phyloP scores from a whole-genome alignment of 164 flowering plant genomes.

The Tetracentron sinense region DNA sequence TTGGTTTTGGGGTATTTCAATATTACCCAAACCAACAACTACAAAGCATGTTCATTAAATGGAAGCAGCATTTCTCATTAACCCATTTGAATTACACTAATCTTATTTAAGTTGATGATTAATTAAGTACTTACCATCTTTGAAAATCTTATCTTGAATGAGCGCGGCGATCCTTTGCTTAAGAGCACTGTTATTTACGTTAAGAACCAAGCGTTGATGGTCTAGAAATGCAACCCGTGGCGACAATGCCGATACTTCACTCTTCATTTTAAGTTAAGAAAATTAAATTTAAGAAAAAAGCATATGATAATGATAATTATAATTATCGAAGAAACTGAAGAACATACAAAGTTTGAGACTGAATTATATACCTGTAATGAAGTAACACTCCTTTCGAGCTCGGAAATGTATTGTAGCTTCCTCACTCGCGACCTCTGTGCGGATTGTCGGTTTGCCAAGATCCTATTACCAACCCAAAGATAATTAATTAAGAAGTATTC shows the following conservation, averaged over 20 bases:
- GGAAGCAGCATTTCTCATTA: too few relatives aligned
- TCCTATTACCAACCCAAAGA: conserved; percentile 19
- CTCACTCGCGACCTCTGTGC: conserved; percentile 60
- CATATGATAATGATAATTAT: background rate
- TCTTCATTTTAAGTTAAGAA: conserved; percentile 27
- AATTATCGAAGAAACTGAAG: too few relatives aligned
- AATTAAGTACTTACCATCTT: conserved; percentile 52
- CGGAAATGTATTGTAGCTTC: conserved; percentile 53
- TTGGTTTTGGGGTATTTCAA: too few relatives aligned
- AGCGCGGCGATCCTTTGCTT: conserved; percentile 89
- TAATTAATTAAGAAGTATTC: background rate
- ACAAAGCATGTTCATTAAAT: background rate
- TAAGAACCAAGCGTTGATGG: conserved; percentile 73
- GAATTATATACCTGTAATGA: conserved; percentile 34
- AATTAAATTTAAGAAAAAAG: background rate
- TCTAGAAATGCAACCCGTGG: conserved; percentile 86
- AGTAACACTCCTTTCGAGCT: conserved; percentile 49
- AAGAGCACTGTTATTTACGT: conserved; percentile 78
- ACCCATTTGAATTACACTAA: too few relatives aligned
- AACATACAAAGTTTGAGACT: background rate
- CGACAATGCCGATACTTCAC: conserved; percentile 76
- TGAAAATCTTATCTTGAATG: conserved; percentile 82
- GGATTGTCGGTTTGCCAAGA: conserved; percentile 55
- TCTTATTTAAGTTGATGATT: too few relatives aligned
- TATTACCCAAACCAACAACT: background rate